Base-by-base conservation (phyloP, 352 stramenopile species). In the Phytophthora cactorum region DNA sequence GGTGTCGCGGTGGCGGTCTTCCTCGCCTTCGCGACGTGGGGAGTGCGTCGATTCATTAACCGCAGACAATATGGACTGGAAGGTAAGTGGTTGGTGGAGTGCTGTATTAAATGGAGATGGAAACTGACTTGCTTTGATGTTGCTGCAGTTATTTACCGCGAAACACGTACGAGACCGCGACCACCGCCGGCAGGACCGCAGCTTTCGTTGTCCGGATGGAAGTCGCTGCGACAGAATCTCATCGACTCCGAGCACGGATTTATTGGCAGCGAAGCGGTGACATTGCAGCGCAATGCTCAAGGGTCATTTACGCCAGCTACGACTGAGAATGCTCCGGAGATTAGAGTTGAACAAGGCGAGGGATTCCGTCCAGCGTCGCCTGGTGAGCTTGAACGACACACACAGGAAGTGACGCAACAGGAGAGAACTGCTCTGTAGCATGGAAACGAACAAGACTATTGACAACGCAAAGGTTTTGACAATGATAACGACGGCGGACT, bases 221-320 rank as follows among this genome's bases (percentile, higher is more conserved):
- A 71, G 43, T 83, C 80, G 27, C 75, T 86, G 56, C 73, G 74
- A 8, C 75, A 86, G 65, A 85, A 86, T 31, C 80, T 89, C 25
- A 89, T 89, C 39, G 67, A 84, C 41, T 66, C 68, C 0, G 74
- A 82, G 56, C 63, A 77, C n/a, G 56, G 65, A 9, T 67, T 71
- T 25, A 41, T 78, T 10, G 53, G 52, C 36, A 52, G 49, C 9
- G 62, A 72, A 5, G 31, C 55, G 0, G 43, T 64, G 27, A 55
- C 51, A 41, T 45, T 72, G 31, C 66, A 77, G 32, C 60, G 44
- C 11, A 58, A 57, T 41, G 43, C 6, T 4, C 60, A 52, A 49
- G 38, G 5, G 5, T 57, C 63, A 1, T 52, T 56, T 17, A 31
- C 59, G 0, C 27, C 57, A 27, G 50, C 55, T 38, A 50, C 36